These are phyloP conservation scores for Bonia amplexicaulis DNA, from an alignment of 176 grass and related monocot species.

Conservation along the genomic window DNA sequence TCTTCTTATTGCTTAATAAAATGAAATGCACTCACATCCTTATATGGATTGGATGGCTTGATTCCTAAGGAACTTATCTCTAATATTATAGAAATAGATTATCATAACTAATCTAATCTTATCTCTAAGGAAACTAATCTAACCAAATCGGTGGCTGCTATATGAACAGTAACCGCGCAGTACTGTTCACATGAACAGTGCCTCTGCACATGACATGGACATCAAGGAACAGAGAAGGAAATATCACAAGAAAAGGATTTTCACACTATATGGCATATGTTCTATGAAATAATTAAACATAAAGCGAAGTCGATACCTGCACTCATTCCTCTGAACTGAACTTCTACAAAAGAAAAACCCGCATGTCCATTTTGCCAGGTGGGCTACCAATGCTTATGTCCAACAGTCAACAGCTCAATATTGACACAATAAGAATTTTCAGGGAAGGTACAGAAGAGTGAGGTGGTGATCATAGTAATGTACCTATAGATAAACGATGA, in stretches of 20 bases:
- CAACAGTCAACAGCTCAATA: conserved; percentile 26
- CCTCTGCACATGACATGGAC: not conserved
- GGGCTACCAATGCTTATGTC: conserved; percentile 86
- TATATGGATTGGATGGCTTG: no score
- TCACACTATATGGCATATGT: not conserved
- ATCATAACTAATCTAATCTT: no score
- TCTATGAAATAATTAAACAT: conserved; percentile 3
- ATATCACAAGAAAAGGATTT: not conserved
- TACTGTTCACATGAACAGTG: no score
- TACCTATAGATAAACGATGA: conserved; percentile 89
- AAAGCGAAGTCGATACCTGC: conserved; percentile 57
- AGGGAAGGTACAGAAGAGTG: conserved; percentile 23
- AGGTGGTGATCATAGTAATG: conserved; percentile 20
- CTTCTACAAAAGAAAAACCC: conserved; percentile 89
- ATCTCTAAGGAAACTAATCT: no score
- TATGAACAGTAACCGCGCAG: no score
- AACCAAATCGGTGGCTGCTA: no score
- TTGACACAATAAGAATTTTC: not conserved
- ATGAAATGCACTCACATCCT: no score
- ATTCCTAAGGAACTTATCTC: no score
- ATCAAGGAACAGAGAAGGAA: not conserved
- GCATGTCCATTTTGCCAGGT: conserved; percentile 81
- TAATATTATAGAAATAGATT: no score
- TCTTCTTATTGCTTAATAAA: no score
- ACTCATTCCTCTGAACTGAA: conserved; percentile 72